These are phyloP conservation scores for Entomortierella parvispora DNA, from an alignment of 192 early-diverging fungal genomes.

Conservation along the genomic window DNA sequence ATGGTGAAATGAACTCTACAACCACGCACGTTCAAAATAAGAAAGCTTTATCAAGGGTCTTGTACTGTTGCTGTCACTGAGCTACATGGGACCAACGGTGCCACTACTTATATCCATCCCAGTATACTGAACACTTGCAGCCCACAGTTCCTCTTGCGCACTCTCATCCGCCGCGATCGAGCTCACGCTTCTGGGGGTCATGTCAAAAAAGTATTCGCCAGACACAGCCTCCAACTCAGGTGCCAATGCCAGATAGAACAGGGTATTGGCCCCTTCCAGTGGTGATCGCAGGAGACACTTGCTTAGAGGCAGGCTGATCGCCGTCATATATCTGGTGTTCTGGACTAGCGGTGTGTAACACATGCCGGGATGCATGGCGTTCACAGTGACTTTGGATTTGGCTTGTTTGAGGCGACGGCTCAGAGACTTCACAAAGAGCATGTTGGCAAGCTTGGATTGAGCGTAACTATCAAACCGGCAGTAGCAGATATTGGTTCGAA, in stretches of 20 bases:
- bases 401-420: background rate
- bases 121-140: constrained; percentile 27
- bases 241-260: constrained; percentile 4
- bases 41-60: no score
- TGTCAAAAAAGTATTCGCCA: constrained; percentile 31
- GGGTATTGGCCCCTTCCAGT: background rate
- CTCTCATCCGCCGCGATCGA: constrained; percentile 4
- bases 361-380: constrained; percentile 2
- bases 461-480: constrained; percentile 1
- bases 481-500: background rate
- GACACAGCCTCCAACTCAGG: constrained; percentile 5
- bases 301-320: background rate
- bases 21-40: no score
- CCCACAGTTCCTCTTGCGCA: constrained; percentile 17
- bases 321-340: background rate
- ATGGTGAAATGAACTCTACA: no score
- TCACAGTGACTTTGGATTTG: background rate
- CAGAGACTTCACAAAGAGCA: constrained; percentile 13
- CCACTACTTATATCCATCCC: no score
- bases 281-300: background rate
- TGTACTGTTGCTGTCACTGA: no score
- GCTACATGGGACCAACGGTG: no score
- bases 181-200: constrained; percentile 1
- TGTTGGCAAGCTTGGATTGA: constrained; percentile 10
- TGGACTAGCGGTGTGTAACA: background rate